These are phyloP conservation scores for Zygotorulaspora sp. DNA, from an alignment of 805 yeast genomes.

Conservation along the genomic window DNA sequence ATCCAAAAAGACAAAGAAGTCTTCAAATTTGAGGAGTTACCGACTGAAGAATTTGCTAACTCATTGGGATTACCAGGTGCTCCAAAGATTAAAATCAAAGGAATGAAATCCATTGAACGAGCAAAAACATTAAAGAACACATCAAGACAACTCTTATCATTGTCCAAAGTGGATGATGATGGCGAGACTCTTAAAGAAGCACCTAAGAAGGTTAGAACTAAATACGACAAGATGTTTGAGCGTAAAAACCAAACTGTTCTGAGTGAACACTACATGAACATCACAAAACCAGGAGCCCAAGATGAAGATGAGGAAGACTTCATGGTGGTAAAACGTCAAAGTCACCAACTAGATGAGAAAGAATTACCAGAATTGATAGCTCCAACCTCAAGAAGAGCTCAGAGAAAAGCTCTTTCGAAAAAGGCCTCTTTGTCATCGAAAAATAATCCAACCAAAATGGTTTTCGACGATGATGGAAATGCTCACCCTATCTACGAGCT, in stretches of 20 bases:
- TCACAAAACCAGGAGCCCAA: conserved; percentile 47
- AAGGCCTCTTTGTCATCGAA: conserved; percentile 59
- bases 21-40: conserved; percentile 70
- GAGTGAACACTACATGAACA: conserved; percentile 78
- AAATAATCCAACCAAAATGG: conserved; percentile 71
- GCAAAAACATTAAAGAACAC: conserved; percentile 75
- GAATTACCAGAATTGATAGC: conserved; percentile 57
- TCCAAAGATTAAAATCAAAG: conserved; percentile 78
- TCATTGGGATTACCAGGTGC: conserved; percentile 95
- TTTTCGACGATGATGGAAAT: conserved; percentile 90
- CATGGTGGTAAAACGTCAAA: conserved; percentile 70
- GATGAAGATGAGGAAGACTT: conserved; percentile 63
- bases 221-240: conserved; percentile 93
- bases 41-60: conserved; percentile 78
- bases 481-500: conserved; percentile 91
- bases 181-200: conserved; percentile 49
- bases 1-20: conserved; percentile 84
- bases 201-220: conserved; percentile 57
- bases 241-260: conserved; percentile 88
- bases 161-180: conserved; percentile 56
- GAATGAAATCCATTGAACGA: conserved; percentile 40
- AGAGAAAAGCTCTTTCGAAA: conserved; percentile 82
- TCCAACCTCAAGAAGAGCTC: conserved; percentile 78
- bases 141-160: conserved; percentile 60
- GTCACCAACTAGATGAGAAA: conserved; percentile 63